Evolutionary conservation across 768 basidiomycete genomes (phyloP).

Genomic region (Roridomyces roridus): DNA sequence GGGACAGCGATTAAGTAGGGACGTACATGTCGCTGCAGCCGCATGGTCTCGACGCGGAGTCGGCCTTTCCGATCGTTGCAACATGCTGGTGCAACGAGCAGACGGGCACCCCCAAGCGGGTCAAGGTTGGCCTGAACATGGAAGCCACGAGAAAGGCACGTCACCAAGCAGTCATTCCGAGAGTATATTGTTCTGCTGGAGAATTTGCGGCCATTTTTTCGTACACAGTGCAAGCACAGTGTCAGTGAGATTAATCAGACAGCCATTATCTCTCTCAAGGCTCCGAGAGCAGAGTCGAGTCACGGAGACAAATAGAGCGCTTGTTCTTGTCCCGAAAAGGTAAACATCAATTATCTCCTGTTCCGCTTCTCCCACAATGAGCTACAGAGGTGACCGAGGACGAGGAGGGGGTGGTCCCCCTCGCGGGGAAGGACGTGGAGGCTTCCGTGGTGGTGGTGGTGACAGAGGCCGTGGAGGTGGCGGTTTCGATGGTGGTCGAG

Average conservation of each 20-base stretch:
- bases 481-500: slow-evolving; percentile 26
- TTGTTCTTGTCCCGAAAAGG: not conserved
- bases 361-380: slow-evolving; percentile 30
- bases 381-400: slow-evolving; percentile 46
- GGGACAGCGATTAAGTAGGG: not conserved
- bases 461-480: slow-evolving; percentile 41
- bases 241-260: no score
- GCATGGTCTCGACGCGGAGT: slow-evolving; percentile 20
- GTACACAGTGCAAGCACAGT: no score
- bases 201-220: no score
- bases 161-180: no score
- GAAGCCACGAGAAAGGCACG: not conserved
- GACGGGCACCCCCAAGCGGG: not conserved
- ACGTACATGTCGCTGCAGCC: slow-evolving; percentile 22
- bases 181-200: no score
- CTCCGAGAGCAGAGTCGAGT: no score
- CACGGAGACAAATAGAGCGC: no score
- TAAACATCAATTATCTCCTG: not conserved
- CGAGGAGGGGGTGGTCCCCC: slow-evolving; percentile 42
- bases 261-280: no score
- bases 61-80: slow-evolving; percentile 3
- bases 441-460: slow-evolving; percentile 31
- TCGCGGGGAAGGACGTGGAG: slow-evolving; percentile 25
- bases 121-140: slow-evolving; percentile 5
- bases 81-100: slow-evolving; percentile 12